These are phyloP conservation scores for Starmerella vitae DNA, from an alignment of 805 yeast species.

Conservation along the genomic window DNA sequence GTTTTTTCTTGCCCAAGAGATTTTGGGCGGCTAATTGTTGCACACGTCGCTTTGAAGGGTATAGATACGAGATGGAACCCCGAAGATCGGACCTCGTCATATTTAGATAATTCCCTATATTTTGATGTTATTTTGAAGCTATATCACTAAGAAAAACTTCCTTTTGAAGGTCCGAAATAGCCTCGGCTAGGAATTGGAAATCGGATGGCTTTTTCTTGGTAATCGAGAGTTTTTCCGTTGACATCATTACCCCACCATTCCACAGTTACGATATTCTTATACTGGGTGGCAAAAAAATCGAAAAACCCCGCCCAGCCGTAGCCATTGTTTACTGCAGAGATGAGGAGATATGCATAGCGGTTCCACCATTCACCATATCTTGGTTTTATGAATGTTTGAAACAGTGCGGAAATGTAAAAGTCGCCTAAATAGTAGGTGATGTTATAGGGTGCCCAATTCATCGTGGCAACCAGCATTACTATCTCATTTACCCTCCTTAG, in stretches of 20 bases:
- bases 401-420: constrained; percentile 30
- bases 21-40: too few relatives aligned
- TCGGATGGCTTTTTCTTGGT: constrained; percentile 9
- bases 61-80: too few relatives aligned
- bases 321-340: constrained; percentile 38
- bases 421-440: constrained; percentile 33
- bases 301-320: constrained; percentile 37
- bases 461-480: constrained; percentile 3
- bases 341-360: constrained; percentile 37
- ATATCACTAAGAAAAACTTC: constrained; percentile 12
- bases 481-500: constrained; percentile 10
- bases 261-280: constrained; percentile 35
- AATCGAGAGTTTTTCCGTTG: constrained; percentile 2
- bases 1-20: too few relatives aligned
- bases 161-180: constrained; percentile 26
- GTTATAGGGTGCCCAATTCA: constrained; percentile 34
- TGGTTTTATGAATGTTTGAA: constrained; percentile 34
- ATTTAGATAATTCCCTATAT: too few relatives aligned
- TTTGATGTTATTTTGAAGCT: neutral
- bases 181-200: constrained; percentile 18
- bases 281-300: constrained; percentile 33
- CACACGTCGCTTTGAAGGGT: too few relatives aligned
- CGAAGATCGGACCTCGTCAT: too few relatives aligned
- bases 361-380: constrained; percentile 39
- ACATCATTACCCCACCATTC: constrained; percentile 52